These are phyloP conservation scores for Sordariomycetes sp. DNA, from an alignment of 2,329 filamentous ascomycete species.

Conservation along the genomic window DNA sequence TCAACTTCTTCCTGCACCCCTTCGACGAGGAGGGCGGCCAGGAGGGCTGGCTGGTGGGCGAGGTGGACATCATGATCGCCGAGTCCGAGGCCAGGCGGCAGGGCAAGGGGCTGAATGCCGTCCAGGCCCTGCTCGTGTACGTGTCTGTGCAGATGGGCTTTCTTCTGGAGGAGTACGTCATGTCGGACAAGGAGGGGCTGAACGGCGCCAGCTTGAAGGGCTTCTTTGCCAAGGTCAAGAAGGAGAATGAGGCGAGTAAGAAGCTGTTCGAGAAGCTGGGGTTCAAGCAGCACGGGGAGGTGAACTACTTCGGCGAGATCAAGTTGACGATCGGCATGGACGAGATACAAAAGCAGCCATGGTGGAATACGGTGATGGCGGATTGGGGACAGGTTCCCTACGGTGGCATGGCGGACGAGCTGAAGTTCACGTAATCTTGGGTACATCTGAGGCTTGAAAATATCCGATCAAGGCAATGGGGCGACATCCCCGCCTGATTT, in stretches of 20 bases:
- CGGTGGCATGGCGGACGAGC: constrained; percentile 1
- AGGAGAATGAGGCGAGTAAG: constrained; percentile 41
- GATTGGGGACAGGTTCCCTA: constrained; percentile 5
- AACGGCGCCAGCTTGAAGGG: constrained; percentile 25
- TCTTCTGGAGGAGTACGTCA: constrained; percentile 41
- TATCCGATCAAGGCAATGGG: too few species aligned
- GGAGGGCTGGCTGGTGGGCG: constrained; percentile 42
- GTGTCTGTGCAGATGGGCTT: constrained; percentile 40
- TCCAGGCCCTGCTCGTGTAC: constrained; percentile 63
- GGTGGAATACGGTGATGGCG: constrained; percentile 11
- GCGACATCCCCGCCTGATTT: too few species aligned
- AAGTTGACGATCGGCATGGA: constrained; percentile 33
- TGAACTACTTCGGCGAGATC: constrained; percentile 55
- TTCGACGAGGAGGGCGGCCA: constrained; percentile 37
- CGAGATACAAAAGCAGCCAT: constrained; percentile 10
- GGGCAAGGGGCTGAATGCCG: constrained; percentile 56
- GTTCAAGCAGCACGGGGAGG: constrained; percentile 38
- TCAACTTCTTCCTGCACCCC: constrained; percentile 70
- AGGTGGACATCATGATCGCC: constrained; percentile 85
- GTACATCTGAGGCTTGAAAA: neutral
- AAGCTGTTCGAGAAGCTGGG: constrained; percentile 42
- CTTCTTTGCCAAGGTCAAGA: constrained; percentile 51
- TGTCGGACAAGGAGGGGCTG: constrained; percentile 1
- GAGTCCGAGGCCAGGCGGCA: constrained; percentile 41
- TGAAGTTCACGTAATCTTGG: neutral